Conservation (phyloP, 2,329 filamentous ascomycete species). For the Pochonia chlamydosporia region DNA sequence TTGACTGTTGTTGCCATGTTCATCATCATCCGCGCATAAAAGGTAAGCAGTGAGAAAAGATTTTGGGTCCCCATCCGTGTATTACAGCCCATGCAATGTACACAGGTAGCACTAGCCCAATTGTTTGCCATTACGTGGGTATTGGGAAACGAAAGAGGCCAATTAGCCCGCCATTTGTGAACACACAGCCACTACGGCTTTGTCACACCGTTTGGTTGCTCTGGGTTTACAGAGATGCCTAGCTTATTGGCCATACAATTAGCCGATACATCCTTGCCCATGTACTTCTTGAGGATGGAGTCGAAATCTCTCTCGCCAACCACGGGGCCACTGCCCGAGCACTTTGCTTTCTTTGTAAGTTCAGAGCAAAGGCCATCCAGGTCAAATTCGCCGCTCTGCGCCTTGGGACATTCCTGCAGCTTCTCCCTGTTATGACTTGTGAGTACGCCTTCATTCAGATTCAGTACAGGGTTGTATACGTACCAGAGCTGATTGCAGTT, state of each 20-base stretch:
- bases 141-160: not conserved
- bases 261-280: constrained; percentile 37
- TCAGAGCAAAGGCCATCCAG: constrained; percentile 90
- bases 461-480: constrained; percentile 26
- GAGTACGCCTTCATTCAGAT: constrained; percentile 23
- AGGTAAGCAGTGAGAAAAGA: not conserved
- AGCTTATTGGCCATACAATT: constrained; percentile 41
- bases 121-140: no score
- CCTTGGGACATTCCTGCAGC: constrained; percentile 78
- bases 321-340: constrained; percentile 83
- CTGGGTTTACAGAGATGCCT: constrained; percentile 47
- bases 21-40: not conserved
- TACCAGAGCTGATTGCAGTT: constrained; percentile 94
- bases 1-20: not conserved
- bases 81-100: not conserved
- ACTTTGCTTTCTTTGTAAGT: constrained; percentile 91
- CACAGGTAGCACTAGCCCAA: not conserved
- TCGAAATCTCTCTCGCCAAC: constrained; percentile 88
- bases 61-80: not conserved
- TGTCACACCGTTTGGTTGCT: constrained; percentile 13
- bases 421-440: constrained; percentile 65
- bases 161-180: not conserved
- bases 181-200: constrained; percentile 5
- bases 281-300: constrained; percentile 62
- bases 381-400: constrained; percentile 86